Conservation (phyloP, 1,284 basidiomycete genomes). For the Apiotrichum veenhuisii region DNA sequence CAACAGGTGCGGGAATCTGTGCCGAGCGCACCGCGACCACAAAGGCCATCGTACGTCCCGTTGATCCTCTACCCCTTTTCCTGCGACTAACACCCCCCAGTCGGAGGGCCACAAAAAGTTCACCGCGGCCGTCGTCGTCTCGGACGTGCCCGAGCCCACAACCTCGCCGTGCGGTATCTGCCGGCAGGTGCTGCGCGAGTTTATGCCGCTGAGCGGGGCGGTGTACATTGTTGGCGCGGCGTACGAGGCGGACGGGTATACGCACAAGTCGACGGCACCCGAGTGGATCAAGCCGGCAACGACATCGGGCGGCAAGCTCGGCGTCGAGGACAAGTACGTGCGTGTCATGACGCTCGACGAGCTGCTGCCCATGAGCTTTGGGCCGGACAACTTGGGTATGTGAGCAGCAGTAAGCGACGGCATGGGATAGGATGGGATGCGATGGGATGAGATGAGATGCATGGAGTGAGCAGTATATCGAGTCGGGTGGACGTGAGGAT, state of each 20-base stretch:
- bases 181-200: constrained; percentile 85
- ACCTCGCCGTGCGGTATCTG: constrained; percentile 87
- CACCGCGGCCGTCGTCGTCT: constrained; percentile 67
- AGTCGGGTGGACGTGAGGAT: too few relatives aligned
- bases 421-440: too few relatives aligned
- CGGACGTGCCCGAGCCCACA: constrained; percentile 61
- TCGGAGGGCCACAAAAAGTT: constrained; percentile 69
- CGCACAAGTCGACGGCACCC: constrained; percentile 31
- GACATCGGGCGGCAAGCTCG: constrained; percentile 24
- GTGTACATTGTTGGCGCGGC: constrained; percentile 70
- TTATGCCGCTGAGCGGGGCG: constrained; percentile 68
- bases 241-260: constrained; percentile 49
- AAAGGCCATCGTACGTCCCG: constrained; percentile 7
- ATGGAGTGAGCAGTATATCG: too few relatives aligned
- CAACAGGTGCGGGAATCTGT: constrained; percentile 60
- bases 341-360: constrained; percentile 66
- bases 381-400: constrained; percentile 60
- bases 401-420: too few relatives aligned
- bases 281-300: constrained; percentile 21
- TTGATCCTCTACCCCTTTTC: neutral
- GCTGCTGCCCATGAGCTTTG: constrained; percentile 81
- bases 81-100: constrained; percentile 49
- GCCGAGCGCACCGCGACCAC: constrained; percentile 78
- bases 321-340: constrained; percentile 52
- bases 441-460: too few relatives aligned